These are phyloP conservation scores for Hymenotorrendiella dingleyae DNA, from an alignment of 2,329 filamentous ascomycete genomes.

Conservation along the genomic window DNA sequence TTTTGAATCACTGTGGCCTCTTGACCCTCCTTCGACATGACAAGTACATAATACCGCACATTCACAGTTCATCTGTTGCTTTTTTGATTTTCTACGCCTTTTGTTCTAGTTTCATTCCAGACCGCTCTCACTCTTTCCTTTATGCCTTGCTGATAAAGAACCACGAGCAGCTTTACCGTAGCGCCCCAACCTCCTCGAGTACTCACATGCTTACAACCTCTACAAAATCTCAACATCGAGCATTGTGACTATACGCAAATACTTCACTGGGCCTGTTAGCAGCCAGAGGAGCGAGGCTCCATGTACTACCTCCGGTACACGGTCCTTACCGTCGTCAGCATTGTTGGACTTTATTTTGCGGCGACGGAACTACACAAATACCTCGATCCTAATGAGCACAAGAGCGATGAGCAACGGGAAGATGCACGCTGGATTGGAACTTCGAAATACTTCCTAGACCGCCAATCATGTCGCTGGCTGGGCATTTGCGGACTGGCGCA, in stretches of 20 bases:
- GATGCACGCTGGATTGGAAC: slow-evolving; percentile 64
- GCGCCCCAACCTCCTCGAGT: neutral
- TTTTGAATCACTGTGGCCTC: too few species aligned
- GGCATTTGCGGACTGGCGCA: slow-evolving; percentile 75
- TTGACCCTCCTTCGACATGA: too few species aligned
- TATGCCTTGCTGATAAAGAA: neutral
- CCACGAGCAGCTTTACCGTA: neutral
- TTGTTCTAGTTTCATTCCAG: too few species aligned
- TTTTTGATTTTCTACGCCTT: too few species aligned
- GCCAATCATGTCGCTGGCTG: slow-evolving; percentile 73
- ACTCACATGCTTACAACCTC: neutral
- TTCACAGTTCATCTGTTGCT: too few species aligned
- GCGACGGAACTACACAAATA: slow-evolving; percentile 46
- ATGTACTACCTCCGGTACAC: slow-evolving; percentile 25
- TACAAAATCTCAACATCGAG: too few species aligned
- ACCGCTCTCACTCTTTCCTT: too few species aligned
- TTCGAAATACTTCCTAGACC: slow-evolving; percentile 67
- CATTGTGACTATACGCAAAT: neutral
- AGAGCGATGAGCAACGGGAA: slow-evolving; percentile 49
- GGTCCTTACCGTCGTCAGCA: slow-evolving; percentile 33
- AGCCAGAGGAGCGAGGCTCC: slow-evolving; percentile 4
- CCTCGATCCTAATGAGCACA: slow-evolving; percentile 54
- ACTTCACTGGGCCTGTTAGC: neutral
- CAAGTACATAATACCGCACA: too few species aligned
- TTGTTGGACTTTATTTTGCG: slow-evolving; percentile 39